A percentile compares a stretch with the other conserved stretches of the same genome.
phyloP scores from a whole-genome alignment of 371 early-diverging fungal genomes.

The Apophysomyces trapeziformis region DNA sequence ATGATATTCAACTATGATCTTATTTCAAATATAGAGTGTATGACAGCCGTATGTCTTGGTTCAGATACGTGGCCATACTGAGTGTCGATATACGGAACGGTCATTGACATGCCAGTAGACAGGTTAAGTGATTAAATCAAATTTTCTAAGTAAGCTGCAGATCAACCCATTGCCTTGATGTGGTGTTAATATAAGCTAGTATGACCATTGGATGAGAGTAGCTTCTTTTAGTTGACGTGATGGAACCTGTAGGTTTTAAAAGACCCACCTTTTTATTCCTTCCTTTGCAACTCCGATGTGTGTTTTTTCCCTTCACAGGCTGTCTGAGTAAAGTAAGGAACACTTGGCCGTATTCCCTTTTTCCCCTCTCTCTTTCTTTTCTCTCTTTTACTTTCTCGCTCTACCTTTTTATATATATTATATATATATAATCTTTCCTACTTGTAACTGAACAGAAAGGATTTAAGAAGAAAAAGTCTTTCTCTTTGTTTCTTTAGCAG shows the following conservation, averaged over 20 bases:
- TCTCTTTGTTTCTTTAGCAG: conserved; percentile 5
- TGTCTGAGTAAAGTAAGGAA: not conserved
- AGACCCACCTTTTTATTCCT: not conserved
- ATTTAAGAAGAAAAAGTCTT: not conserved
- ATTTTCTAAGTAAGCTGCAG: no score
- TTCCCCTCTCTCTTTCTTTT: not conserved
- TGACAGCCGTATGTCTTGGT: no score
- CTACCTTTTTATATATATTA: not conserved
- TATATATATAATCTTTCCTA: no score
- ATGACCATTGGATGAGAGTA: not conserved
- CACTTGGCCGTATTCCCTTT: not conserved
- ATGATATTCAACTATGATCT: no score
- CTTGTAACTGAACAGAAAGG: no score
- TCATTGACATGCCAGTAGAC: no score
- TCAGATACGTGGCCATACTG: no score
- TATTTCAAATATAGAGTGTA: no score
- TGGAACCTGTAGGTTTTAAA: not conserved
- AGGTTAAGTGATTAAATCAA: no score
- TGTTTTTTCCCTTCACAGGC: not conserved
- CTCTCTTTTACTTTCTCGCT: not conserved
- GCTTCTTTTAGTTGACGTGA: not conserved
- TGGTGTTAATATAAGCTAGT: no score
- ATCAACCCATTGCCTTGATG: no score
- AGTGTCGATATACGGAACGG: no score
- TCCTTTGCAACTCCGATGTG: not conserved